Conservation (phyloP, 1,139 yeast species). For the Pichia sp. region DNA sequence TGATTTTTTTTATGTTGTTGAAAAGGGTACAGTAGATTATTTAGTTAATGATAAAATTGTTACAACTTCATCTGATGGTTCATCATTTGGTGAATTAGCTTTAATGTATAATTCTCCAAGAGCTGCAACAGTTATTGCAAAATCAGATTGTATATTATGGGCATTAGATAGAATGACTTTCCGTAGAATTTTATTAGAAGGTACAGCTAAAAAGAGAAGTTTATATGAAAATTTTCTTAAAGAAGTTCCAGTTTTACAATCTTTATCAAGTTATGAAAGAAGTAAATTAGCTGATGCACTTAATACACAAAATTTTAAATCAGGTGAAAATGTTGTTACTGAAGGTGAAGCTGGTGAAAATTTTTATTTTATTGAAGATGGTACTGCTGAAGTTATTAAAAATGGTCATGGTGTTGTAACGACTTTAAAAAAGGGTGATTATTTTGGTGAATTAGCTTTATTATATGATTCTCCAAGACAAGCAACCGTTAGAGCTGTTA, state of each 20-base stretch:
- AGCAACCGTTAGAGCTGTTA: slow-evolving; percentile 81
- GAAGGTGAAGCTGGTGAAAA: slow-evolving; percentile 93
- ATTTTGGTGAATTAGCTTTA: slow-evolving; percentile 94
- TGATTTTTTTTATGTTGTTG: slow-evolving; percentile 86
- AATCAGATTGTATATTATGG: slow-evolving; percentile 71
- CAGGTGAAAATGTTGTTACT: slow-evolving; percentile 69
- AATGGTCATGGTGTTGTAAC: slow-evolving; percentile 56
- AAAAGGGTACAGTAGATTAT: slow-evolving; percentile 77
- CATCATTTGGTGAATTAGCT: slow-evolving; percentile 94
- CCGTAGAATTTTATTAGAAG: slow-evolving; percentile 83
- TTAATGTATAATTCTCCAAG: slow-evolving; percentile 96
- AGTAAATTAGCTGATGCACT: slow-evolving; percentile 93
- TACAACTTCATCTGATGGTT: slow-evolving; percentile 72
- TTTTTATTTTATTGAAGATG: slow-evolving; percentile 84
- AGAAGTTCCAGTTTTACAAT: slow-evolving; percentile 74
- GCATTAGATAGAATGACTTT: slow-evolving; percentile 91
- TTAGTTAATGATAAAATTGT: slow-evolving; percentile 69
- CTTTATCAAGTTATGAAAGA: slow-evolving; percentile 75
- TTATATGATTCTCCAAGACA: slow-evolving; percentile 89
- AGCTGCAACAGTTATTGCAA: slow-evolving; percentile 89
- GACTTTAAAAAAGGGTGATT: slow-evolving; percentile 71
- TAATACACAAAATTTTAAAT: slow-evolving; percentile 64
- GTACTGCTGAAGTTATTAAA: slow-evolving; percentile 69
- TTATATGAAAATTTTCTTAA: slow-evolving; percentile 87
- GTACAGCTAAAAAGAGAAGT: slow-evolving; percentile 82